Conservation (phyloP, 768 basidiomycete genomes). For the Lentinula boryana region DNA sequence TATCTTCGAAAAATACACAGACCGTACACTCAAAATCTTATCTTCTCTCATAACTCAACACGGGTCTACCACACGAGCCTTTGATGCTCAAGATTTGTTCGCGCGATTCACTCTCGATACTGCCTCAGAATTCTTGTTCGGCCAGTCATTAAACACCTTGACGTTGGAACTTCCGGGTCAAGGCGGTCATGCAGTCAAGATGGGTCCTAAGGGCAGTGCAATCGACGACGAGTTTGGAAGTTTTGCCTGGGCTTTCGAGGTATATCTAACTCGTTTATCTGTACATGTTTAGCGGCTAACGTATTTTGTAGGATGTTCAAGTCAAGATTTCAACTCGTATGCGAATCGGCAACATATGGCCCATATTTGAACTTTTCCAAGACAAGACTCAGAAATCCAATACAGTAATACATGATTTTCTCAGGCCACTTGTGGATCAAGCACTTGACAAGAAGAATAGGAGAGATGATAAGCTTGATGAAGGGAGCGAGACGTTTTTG, state of each 20-base stretch:
- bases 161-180: constrained; percentile 27
- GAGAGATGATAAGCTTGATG: constrained; percentile 19
- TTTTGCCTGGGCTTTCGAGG: constrained; percentile 33
- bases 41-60: constrained; percentile 17
- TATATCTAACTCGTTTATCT: neutral
- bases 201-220: constrained; percentile 28
- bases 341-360: constrained; percentile 6
- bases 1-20: constrained; percentile 35
- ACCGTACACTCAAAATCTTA: constrained; percentile 5
- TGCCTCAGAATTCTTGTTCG: constrained; percentile 45
- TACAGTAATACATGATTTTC: constrained; percentile 21
- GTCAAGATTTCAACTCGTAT: constrained; percentile 6
- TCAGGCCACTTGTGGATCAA: constrained; percentile 35
- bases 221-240: constrained; percentile 32
- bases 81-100: constrained; percentile 26
- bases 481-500: constrained; percentile 15
- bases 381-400: constrained; percentile 6
- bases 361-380: constrained; percentile 8
- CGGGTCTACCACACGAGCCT: constrained; percentile 14
- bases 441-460: constrained; percentile 25
- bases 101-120: constrained; percentile 34
- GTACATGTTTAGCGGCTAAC: neutral
- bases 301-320: neutral
- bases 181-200: constrained; percentile 10
- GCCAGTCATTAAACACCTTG: constrained; percentile 34